A percentile compares a stretch with the other conserved stretches of the same genome.
Evolutionary conservation across 2,329 filamentous ascomycete species (phyloP).

Genomic region (Elsinoe perseae): DNA sequence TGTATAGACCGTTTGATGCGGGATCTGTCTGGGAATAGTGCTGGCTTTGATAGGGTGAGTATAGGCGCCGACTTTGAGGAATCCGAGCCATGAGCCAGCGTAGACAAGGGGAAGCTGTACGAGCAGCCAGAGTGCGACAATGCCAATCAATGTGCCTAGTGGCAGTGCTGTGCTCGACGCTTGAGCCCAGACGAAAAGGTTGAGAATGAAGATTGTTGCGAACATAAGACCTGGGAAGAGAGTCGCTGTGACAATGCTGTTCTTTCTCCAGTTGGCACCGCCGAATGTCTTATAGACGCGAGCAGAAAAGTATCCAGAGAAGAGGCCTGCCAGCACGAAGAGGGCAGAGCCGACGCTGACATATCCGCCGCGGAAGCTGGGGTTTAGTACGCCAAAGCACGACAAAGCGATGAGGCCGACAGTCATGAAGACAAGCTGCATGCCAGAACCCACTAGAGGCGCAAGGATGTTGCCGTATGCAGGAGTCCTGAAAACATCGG

Average conservation of each 20-base stretch:
- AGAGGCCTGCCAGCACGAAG: slow-evolving; percentile 73
- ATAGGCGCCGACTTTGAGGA: slow-evolving; percentile 58
- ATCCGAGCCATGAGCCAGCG: slow-evolving; percentile 70
- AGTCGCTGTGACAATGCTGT: slow-evolving; percentile 64
- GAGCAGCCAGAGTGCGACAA: slow-evolving; percentile 72
- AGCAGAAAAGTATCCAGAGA: slow-evolving; percentile 82
- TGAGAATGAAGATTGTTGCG: slow-evolving; percentile 66
- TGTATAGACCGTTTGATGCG: slow-evolving; percentile 67
- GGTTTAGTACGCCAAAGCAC: slow-evolving; percentile 71
- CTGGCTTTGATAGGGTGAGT: slow-evolving; percentile 75
- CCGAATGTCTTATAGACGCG: slow-evolving; percentile 78
- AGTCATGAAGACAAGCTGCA: slow-evolving; percentile 78
- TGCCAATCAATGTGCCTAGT: slow-evolving; percentile 66
- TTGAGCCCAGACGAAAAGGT: slow-evolving; percentile 85
- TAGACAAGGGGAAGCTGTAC: slow-evolving; percentile 83
- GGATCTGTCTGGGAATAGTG: slow-evolving; percentile 63
- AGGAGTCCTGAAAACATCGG: slow-evolving; percentile 77
- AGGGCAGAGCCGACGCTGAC: slow-evolving; percentile 75
- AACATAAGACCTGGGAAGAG: slow-evolving; percentile 76
- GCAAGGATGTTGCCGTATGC: slow-evolving; percentile 64
- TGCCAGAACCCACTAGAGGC: slow-evolving; percentile 74
- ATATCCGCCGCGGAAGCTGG: slow-evolving; percentile 83
- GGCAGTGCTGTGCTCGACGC: slow-evolving; percentile 81
- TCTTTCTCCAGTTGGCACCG: slow-evolving; percentile 64
- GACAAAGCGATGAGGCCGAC: slow-evolving; percentile 54